Evolutionary conservation across 2,329 filamentous ascomycete species (phyloP), one percentile per base, ranked within the genome.

Genomic region (Talaromyces marneffei): DNA sequence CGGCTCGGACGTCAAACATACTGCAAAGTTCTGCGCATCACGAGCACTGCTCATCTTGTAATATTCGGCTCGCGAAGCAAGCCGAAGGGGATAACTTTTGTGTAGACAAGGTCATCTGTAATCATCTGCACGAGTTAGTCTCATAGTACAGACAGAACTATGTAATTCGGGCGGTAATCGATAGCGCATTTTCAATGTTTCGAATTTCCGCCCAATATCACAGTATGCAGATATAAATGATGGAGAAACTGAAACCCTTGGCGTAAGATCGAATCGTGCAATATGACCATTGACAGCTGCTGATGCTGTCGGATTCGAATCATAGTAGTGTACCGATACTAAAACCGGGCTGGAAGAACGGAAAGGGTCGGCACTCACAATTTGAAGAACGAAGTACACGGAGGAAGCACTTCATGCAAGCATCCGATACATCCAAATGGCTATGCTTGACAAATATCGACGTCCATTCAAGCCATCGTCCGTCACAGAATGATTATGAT

Each of bases 1-100:
- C 20, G 12, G 40, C 4, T 29, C 20, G 33, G 25, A 16, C 14
- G 16, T 4, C 39, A 29, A 59, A 72, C 73, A 68, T 70, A 76
- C 74, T 68, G 74, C 74, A 65, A 73, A 76, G 54, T 74, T 74
- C 64, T 76, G 74, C 52, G 71, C 74, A 69, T 76, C 74, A 63
- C 74, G 74, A 65, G 73, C 75, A 65, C 72, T 75, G 63, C 71
- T 65, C 74, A 75, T 75, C 39, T 72, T 74, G 55, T 29, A 60
- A 31, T 25, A 42, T 56, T 57, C 39, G 53, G 39, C 52, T 25
- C 35, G 53, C 59, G 31, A 35, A 57, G 53, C 53, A 60, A 59
- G 52, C 42, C 37, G 23, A 60, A 60, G 40, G n/a, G 20, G 57
- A 23, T 53, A 29, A 48, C 39, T 54, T 40, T 35, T 25, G 48